Conservation (phyloP, 2,329 filamentous ascomycete species). For the Incumbomyces delicatus region DNA sequence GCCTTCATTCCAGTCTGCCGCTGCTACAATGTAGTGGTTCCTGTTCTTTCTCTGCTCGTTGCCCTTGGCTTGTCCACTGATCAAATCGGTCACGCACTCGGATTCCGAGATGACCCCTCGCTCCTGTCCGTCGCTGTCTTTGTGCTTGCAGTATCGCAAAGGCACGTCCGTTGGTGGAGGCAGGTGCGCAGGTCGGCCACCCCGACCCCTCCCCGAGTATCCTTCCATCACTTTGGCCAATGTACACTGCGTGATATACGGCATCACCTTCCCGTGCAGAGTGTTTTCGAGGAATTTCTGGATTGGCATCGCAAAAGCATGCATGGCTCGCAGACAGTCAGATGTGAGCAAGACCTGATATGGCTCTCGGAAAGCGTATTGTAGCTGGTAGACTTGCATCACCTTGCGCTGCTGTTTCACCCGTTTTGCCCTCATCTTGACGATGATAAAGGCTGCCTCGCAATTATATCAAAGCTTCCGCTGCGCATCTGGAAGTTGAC, state of each 20-base stretch:
- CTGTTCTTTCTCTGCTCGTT: conserved; percentile 34
- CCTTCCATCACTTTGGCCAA: conserved; percentile 32
- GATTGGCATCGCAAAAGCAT: conserved; percentile 84
- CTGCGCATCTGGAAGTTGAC: too few species aligned
- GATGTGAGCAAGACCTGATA: conserved; percentile 90
- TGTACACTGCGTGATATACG: conserved; percentile 66
- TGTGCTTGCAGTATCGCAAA: conserved; percentile 38
- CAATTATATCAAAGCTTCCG: too few species aligned
- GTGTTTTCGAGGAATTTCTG: conserved; percentile 65
- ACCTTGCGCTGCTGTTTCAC: conserved; percentile 76
- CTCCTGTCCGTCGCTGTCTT: conserved; percentile 31
- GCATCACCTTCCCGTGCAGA: conserved; percentile 78
- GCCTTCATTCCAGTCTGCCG: conserved; percentile 28
- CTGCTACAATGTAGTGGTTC: conserved; percentile 39
- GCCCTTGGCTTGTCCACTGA: conserved; percentile 23
- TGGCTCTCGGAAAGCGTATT: conserved; percentile 83
- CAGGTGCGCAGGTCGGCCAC: conserved; percentile 32
- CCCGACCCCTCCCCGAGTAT: conserved; percentile 16
- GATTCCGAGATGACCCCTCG: conserved; percentile 21
- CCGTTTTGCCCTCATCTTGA: conserved; percentile 57
- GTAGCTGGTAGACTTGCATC: conserved; percentile 81
- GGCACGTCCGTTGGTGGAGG: conserved; percentile 36
- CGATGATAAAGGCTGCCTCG: conserved; percentile 12
- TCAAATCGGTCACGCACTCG: conserved; percentile 35
- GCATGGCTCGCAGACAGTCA: conserved; percentile 71